phyloP scores from a whole-genome alignment of 106 monocot species.

The Dendrobium huoshanense region DNA sequence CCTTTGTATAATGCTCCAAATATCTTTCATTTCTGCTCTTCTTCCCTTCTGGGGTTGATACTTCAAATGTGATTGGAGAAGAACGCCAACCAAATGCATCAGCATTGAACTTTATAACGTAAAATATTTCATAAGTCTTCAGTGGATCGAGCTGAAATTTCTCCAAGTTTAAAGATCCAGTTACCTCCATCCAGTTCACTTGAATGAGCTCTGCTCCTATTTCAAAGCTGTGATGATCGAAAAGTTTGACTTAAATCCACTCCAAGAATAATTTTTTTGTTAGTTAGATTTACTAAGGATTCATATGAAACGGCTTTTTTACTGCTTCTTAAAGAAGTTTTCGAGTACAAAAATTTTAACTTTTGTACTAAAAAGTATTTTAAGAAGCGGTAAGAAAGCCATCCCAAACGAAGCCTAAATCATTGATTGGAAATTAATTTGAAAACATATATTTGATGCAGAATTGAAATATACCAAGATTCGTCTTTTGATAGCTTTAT shows the following conservation, averaged over 20 bases:
- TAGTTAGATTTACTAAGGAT: neutral
- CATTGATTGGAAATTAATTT: neutral
- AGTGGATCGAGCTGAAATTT: neutral
- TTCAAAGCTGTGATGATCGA: neutral
- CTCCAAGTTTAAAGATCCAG: conserved; percentile 4
- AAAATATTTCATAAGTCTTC: conserved; percentile 7
- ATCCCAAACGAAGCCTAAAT: neutral
- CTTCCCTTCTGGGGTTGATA: neutral
- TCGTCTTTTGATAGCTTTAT: neutral
- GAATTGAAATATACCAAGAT: neutral
- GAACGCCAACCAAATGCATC: conserved; percentile 22
- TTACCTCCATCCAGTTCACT: conserved; percentile 15
- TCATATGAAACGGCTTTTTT: too few relatives aligned
- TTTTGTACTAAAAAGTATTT: neutral
- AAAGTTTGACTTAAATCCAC: neutral
- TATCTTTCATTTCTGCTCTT: neutral
- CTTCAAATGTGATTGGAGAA: conserved; percentile 6
- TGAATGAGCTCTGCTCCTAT: conserved; percentile 18
- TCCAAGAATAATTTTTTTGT: neutral
- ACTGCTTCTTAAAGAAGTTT: too few relatives aligned
- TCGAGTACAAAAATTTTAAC: too few relatives aligned
- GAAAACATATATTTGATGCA: neutral
- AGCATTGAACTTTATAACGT: conserved; percentile 7
- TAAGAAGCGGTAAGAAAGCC: neutral
- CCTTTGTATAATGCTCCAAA: conserved; percentile 11